phyloP scores from a whole-genome alignment of 345 rosid genomes.

The Populus euphratica region DNA sequence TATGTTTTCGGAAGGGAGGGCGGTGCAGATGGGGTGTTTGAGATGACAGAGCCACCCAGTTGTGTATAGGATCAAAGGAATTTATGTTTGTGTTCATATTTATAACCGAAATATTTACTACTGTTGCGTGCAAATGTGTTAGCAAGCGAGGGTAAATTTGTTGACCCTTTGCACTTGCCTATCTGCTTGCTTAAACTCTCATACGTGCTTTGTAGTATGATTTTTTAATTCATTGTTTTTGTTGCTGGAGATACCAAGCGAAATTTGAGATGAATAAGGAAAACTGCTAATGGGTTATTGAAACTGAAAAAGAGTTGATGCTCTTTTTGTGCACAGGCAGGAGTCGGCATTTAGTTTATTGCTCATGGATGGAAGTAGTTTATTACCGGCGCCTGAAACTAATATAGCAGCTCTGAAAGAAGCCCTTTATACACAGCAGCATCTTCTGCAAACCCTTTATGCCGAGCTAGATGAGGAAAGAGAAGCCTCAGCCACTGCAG shows the following conservation, averaged over 20 bases:
- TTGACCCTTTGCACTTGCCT: not conserved
- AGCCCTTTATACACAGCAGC: conserved; percentile 66
- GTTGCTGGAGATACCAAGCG: not conserved
- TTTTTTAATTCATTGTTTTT: not conserved
- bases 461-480: conserved; percentile 76
- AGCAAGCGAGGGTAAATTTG: no score
- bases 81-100: not conserved
- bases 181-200: not conserved
- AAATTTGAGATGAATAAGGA: no score
- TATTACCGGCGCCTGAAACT: conserved; percentile 30
- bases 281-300: not conserved
- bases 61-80: not conserved
- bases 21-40: not conserved
- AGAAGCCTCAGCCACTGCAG: conserved; percentile 71
- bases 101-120: no score
- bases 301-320: not conserved
- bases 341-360: not conserved
- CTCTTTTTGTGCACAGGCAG: not conserved
- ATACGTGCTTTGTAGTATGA: not conserved
- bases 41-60: not conserved
- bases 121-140: not conserved
- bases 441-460: conserved; percentile 66
- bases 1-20: not conserved
- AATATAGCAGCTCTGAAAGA: conserved; percentile 46
- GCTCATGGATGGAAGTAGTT: conserved; percentile 42